Percentiles rank a stretch among this genome's conserved stretches.
These are phyloP conservation scores for Apocynum venetum DNA, from an alignment of 257 asterid species.

Conservation along the genomic window DNA sequence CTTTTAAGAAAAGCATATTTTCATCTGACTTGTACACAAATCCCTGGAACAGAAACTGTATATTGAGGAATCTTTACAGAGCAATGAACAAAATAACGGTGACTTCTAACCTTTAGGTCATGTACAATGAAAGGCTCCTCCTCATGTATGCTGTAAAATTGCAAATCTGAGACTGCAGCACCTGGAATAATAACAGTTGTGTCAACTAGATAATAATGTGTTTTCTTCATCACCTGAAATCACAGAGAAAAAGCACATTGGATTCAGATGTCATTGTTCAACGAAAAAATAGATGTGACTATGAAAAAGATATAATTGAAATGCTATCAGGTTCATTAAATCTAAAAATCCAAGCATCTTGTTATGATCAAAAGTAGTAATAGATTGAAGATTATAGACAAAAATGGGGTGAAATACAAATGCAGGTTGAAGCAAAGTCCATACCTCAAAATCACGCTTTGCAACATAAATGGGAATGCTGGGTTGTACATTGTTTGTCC, in stretches of 20 bases:
- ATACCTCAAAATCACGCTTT: constrained; percentile 93
- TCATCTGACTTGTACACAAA: not conserved
- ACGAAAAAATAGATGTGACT: not conserved
- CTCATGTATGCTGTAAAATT: constrained; percentile 74
- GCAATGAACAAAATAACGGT: constrained; percentile 9
- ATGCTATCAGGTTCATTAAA: not conserved
- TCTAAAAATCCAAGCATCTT: not conserved
- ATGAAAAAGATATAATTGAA: not conserved
- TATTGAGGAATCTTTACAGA: not conserved
- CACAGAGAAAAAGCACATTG: not conserved
- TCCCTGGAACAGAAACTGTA: not conserved
- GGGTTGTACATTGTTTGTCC: constrained; percentile 97
- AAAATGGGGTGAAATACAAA: too few relatives aligned
- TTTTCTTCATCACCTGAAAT: constrained; percentile 92
- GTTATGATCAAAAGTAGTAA: not conserved
- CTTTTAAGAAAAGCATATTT: not conserved
- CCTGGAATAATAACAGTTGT: constrained; percentile 68
- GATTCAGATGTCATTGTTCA: not conserved
- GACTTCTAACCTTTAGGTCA: constrained; percentile 60
- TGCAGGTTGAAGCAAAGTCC: constrained; percentile 6
- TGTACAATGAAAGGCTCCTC: constrained; percentile 67
- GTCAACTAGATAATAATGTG: constrained; percentile 89
- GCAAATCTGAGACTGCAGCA: constrained; percentile 92
- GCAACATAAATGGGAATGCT: constrained; percentile 80
- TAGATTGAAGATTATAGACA: not conserved